These are phyloP conservation scores for Blastobotrys mokoenaii DNA, from an alignment of 805 yeast genomes.

Conservation along the genomic window DNA sequence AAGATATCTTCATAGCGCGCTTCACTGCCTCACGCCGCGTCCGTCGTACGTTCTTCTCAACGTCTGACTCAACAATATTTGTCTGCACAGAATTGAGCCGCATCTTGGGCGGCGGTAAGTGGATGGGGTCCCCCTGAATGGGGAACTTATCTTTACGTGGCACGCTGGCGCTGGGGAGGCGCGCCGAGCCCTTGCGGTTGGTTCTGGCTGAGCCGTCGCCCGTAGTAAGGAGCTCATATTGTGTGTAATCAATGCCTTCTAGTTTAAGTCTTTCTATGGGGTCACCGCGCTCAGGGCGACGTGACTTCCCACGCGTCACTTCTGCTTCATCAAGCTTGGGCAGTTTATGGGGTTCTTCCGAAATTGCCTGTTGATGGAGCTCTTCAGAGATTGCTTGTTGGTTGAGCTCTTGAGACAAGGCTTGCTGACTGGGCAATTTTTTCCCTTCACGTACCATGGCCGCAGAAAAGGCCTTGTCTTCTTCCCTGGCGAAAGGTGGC, in stretches of 20 bases:
- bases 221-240: constrained; percentile 10
- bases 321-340: too few species aligned
- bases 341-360: too few species aligned
- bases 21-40: constrained; percentile 28
- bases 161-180: constrained; percentile 1
- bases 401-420: too few species aligned
- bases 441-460: too few species aligned
- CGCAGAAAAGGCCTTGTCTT: too few species aligned
- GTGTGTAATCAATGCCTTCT: background rate
- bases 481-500: too few species aligned
- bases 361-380: too few species aligned
- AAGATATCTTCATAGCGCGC: constrained; percentile 34
- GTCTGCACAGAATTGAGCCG: constrained; percentile 16
- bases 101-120: constrained; percentile 6
- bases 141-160: constrained; percentile 8
- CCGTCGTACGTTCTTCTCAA: constrained; percentile 13
- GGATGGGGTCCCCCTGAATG: constrained; percentile 14
- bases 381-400: too few species aligned
- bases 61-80: constrained; percentile 18
- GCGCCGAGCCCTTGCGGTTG: background rate
- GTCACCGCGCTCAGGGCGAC: too few species aligned
- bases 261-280: too few species aligned
- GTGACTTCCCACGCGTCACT: too few species aligned
- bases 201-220: constrained; percentile 13
- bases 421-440: too few species aligned